phyloP scores from a whole-genome alignment of 2,329 filamentous ascomycete species.

The Parasarocladium wereldwijsianum region DNA sequence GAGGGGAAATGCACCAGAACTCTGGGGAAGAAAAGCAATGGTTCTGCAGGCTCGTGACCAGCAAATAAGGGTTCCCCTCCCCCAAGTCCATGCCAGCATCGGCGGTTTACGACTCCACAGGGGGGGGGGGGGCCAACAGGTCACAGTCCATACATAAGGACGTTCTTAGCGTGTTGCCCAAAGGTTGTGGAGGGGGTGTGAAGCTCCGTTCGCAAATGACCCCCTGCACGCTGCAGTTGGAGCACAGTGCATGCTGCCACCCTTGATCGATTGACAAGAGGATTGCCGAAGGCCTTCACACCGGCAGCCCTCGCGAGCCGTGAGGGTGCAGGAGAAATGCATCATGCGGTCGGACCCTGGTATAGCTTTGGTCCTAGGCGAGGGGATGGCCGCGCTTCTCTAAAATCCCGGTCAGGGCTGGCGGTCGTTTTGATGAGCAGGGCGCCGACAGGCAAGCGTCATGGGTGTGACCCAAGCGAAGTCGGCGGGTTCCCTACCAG shows the following conservation, averaged over 20 bases:
- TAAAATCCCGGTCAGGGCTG: no score
- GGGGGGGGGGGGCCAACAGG: conserved; percentile 1
- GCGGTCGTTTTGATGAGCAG: no score
- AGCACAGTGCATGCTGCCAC: no score
- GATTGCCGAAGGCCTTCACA: no score
- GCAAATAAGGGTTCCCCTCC: conserved; percentile 5
- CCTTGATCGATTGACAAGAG: no score
- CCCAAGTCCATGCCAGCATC: conserved; percentile 3
- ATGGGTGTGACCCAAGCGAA: no score
- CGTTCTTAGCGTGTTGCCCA: no score
- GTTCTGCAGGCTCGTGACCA: conserved; percentile 2
- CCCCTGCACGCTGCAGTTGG: conserved; percentile 1
- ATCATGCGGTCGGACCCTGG: neutral
- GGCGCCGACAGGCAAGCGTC: no score
- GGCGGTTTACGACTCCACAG: conserved; percentile 2
- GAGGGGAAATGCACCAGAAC: conserved; percentile 4
- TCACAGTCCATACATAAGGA: no score
- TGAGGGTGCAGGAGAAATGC: neutral
- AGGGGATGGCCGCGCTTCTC: no score
- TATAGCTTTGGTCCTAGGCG: neutral
- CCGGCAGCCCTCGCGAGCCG: no score
- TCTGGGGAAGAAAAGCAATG: conserved; percentile 4
- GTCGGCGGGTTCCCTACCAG: no score
- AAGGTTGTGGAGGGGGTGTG: conserved; percentile 1
- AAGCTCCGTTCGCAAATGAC: neutral